Conservation (phyloP, 371 early-diverging fungal genomes). For the Rhizomucor pusillus region DNA sequence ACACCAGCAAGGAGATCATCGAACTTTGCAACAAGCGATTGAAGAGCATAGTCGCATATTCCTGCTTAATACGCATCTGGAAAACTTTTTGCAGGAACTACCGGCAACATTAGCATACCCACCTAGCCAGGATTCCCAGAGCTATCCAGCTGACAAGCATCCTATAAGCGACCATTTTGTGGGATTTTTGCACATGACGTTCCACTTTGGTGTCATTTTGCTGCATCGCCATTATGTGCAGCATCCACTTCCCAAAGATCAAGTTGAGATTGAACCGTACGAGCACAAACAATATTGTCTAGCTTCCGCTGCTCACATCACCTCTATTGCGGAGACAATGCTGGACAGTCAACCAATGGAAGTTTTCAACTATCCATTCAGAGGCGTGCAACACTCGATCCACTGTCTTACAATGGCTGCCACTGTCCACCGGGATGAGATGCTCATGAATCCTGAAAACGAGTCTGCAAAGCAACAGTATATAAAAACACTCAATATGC, state of each 20-base stretch:
- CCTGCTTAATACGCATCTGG: conserved; percentile 40
- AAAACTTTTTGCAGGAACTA: conserved; percentile 46
- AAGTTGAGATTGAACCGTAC: conserved; percentile 20
- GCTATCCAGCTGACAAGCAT: conserved; percentile 43
- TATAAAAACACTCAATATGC: conserved; percentile 16
- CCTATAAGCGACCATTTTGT: conserved; percentile 36
- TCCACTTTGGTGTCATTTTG: conserved; percentile 75
- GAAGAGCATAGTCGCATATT: conserved; percentile 43
- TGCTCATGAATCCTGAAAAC: conserved; percentile 13
- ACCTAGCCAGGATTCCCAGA: conserved; percentile 28
- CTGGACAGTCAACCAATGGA: conserved; percentile 20
- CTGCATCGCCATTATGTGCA: conserved; percentile 74
- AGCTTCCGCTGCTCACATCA: conserved; percentile 43
- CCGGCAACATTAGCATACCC: conserved; percentile 42
- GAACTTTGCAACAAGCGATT: conserved; percentile 24
- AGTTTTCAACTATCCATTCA: conserved; percentile 27
- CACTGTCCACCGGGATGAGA: conserved; percentile 37
- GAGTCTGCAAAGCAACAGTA: conserved; percentile 28
- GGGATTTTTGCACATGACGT: conserved; percentile 69
- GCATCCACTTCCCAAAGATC: conserved; percentile 18
- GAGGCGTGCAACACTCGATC: conserved; percentile 44
- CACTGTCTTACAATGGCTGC: conserved; percentile 38
- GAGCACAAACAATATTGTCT: conserved; percentile 37
- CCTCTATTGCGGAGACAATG: conserved; percentile 32
- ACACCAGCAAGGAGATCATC: conserved; percentile 23